A percentile compares a stretch with the other conserved stretches of the same genome.
Conservation (phyloP, 345 rosid species). For the Brassica incana region DNA sequence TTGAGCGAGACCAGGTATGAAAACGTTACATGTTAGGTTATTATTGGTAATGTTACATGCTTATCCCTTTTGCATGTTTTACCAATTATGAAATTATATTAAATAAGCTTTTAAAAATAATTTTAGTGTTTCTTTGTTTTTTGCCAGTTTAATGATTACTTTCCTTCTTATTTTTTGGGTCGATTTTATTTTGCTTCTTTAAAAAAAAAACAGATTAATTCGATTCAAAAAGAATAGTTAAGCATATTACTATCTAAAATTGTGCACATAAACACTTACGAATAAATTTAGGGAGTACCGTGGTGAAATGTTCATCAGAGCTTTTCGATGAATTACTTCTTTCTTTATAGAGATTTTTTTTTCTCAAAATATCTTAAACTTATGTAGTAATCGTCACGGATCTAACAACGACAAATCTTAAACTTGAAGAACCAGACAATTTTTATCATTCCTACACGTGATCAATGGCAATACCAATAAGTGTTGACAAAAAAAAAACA, state of each 20-base stretch:
- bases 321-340: not conserved
- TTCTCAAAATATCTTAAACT: not conserved
- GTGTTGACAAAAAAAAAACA: not conserved
- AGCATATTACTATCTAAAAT: not conserved
- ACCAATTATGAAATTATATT: not conserved
- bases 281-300: not conserved
- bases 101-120: not conserved
- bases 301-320: not conserved
- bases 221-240: not conserved
- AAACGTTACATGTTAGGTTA: constrained; percentile 3
- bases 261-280: not conserved
- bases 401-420: constrained; percentile 1
- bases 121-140: not conserved
- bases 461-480: not conserved
- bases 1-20: constrained; percentile 62
- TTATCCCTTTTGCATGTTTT: not conserved
- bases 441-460: not conserved
- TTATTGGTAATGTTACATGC: not conserved
- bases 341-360: not conserved
- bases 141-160: not conserved
- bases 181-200: not conserved
- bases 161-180: not conserved
- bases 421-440: constrained; percentile 7
- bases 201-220: not conserved
- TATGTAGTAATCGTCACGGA: not conserved